A percentile compares a stretch with the other conserved stretches of the same genome.
These are phyloP conservation scores for Candolleomyces aberdarensis DNA, from an alignment of 768 basidiomycete genomes.

Conservation along the genomic window DNA sequence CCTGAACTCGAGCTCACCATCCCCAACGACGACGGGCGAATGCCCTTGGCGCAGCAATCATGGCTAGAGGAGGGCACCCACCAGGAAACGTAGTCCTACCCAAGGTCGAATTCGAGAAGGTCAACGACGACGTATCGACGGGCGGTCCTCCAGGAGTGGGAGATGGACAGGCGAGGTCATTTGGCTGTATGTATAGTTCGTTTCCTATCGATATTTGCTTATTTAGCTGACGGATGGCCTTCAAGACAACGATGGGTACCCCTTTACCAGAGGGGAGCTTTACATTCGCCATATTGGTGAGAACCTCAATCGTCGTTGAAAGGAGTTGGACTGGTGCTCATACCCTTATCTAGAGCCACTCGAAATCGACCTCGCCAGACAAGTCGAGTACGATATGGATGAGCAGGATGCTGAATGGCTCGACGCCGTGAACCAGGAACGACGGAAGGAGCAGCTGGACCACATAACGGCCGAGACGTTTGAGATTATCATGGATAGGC, in stretches of 20 bases:
- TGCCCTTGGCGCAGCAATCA: constrained; percentile 9
- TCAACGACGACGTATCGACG: constrained; percentile 60
- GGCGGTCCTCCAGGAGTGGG: constrained; percentile 57
- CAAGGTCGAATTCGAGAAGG: constrained; percentile 63
- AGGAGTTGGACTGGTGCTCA: not conserved
- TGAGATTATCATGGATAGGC: constrained; percentile 93
- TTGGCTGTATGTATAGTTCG: constrained; percentile 59
- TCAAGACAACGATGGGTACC: constrained; percentile 57
- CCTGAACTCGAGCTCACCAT: no score
- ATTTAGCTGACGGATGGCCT: not conserved
- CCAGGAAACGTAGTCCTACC: constrained; percentile 42
- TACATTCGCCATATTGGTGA: constrained; percentile 90
- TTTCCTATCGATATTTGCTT: not conserved
- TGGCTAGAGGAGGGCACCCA: constrained; percentile 38
- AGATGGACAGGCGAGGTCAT: constrained; percentile 60
- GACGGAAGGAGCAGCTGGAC: constrained; percentile 72
- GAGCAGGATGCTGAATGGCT: constrained; percentile 98
- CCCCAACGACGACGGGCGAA: no score
- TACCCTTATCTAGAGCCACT: constrained; percentile 65
- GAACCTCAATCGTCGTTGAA: constrained; percentile 12
- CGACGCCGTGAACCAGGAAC: constrained; percentile 75
- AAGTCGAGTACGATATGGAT: constrained; percentile 99
- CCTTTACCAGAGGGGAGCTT: constrained; percentile 75
- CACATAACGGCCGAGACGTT: constrained; percentile 81
- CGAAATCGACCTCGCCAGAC: constrained; percentile 85